Evolutionary conservation across 2,329 filamentous ascomycete species (phyloP), one percentile per base, ranked within the genome.

Genomic region (Truncatella angustata): DNA sequence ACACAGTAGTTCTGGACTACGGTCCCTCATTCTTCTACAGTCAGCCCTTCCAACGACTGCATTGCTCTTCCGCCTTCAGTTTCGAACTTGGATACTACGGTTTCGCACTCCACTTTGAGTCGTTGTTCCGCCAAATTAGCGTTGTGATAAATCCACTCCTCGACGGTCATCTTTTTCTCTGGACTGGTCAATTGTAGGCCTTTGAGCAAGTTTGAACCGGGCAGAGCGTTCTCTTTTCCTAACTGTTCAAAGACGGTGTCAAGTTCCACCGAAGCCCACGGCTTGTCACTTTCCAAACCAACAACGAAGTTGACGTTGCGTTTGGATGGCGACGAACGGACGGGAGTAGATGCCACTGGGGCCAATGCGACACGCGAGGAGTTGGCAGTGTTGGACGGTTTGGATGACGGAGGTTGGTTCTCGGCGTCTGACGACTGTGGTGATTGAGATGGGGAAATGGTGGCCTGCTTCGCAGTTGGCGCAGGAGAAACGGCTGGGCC

Each of bases 91-190:
- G 79, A 81, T 4, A 99, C 90, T 69, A 96, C 82, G 23, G 83
- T 75, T 73, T 97, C 93, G 64, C 91, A 96, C 66, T 95, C 88
- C 32, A 79, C 73, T 64, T 86, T 87, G 51, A 99, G 74, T 67
- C 85, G 86, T 69, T 86, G 83, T 73, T 97, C 92, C 0, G 90
- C 91, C 65, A 86, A 78, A 55, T 81, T 80, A 0, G 94, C 94
- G 59, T 94, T 92, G 70, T 86, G 82, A 53, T 85, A 77, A 35
- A 99, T 88, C 91, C 93, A 99, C 69, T 97, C 86, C 68, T 96
- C 91, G 0, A 97, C 90, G 4, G 86, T 93, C 92, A 99, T 96
- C 34, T 80, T 77, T 74, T 88, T 91, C 73, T 97, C 94, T 0
- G 85, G 82, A 49, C 80, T 88, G 2, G 82, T 87, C 49, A 99